Conservation (phyloP, 352 stramenopile genomes). For the Phytopythium cucurbitacearum region DNA sequence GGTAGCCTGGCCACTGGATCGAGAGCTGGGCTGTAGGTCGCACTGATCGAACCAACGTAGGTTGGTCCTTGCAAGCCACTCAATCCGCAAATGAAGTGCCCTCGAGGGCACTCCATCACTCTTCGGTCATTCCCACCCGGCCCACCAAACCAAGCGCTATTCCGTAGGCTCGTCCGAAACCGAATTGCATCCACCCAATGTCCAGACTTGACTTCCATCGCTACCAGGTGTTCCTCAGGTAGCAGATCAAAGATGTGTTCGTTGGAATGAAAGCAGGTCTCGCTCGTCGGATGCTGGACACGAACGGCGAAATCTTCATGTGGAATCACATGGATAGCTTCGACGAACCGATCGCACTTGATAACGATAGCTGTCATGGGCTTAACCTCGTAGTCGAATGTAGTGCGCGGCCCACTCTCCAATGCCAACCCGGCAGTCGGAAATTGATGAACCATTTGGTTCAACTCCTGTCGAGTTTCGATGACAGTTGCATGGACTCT, state of each 20-base stretch:
- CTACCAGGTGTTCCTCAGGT: conserved; percentile 28
- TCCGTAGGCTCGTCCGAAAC: conserved; percentile 37
- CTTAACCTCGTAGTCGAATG: conserved; percentile 13
- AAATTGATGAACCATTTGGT: conserved; percentile 7
- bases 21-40: conserved; percentile 11
- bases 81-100: conserved; percentile 30
- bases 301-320: conserved; percentile 14
- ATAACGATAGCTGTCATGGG: conserved; percentile 26
- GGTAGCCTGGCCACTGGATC: too few species aligned
- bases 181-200: conserved; percentile 51
- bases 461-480: not conserved
- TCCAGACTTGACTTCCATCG: conserved; percentile 37
- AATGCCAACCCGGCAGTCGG: conserved; percentile 21
- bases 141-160: conserved; percentile 47
- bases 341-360: conserved; percentile 30
- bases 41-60: conserved; percentile 33
- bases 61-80: conserved; percentile 27
- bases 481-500: not conserved
- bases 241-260: conserved; percentile 50
- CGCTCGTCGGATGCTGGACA: conserved; percentile 10
- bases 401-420: conserved; percentile 15
- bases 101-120: conserved; percentile 22
- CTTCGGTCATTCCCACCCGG: conserved; percentile 16
- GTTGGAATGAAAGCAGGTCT: conserved; percentile 14
- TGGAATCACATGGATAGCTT: conserved; percentile 24